Evolutionary conservation across 2,329 filamentous ascomycete species (phyloP), one percentile per base, ranked within the genome.

Genomic region (Alternaria gansuensis): DNA sequence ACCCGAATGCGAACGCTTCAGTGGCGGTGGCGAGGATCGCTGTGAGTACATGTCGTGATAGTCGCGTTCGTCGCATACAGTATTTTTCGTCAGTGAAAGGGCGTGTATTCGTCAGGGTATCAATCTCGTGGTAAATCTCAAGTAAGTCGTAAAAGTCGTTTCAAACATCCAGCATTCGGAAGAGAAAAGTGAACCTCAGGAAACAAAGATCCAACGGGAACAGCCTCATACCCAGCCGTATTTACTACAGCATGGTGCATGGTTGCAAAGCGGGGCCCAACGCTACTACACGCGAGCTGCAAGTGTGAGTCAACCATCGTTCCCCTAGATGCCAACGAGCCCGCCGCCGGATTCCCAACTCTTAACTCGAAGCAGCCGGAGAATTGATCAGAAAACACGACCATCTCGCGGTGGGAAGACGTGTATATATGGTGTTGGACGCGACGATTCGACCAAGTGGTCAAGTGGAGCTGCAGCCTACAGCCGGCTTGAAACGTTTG

Each of bases 281-380:
- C 37, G 45, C 44, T 50, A 55, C 51, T 24, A 63, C 75, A 75
- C 69, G 73, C 73, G 75, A 71, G 71, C 75, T 66, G 78, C 76
- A 78, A 65, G 77, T 79, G 70, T 80, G 78, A 80, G 75, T 80
- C 78, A 79, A 76, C 67, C 64, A 60, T 59, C 33, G 24, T 54
- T 62, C 57, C 44, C 43, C 49, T 50, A 59, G 29, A 41, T 51
- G 66, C 62, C 60, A 60, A 52, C 51, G 60, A 59, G 58, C 56
- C 53, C 51, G 50, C 51, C 57, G 53, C 55, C 50, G 63, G 54
- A 52, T 49, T 51, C 50, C 51, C 62, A 63, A 60, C 66, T 66
- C 57, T 66, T 69, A 40, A 55, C 66, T 68, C 56, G 61, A 72
- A 70, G 41, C 59, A 70, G 72, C 56, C 71, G 66, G 65, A 68